These are phyloP conservation scores for Cyclotella cryptica DNA, from an alignment of 108 stramenopile species.

Conservation along the genomic window DNA sequence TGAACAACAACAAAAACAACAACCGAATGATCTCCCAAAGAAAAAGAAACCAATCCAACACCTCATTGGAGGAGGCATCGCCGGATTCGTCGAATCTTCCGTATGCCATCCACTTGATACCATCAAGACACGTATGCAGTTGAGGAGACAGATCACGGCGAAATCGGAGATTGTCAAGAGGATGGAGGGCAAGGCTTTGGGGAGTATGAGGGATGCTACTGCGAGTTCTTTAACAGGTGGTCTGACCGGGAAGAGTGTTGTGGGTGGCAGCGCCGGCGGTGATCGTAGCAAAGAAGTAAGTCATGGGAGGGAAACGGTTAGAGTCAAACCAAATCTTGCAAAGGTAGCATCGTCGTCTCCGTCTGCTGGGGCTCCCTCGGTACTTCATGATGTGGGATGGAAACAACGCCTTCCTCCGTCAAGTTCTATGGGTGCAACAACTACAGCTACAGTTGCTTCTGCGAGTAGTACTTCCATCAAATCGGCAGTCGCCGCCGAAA, in stretches of 20 bases:
- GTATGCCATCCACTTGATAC: conserved; percentile 96
- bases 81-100: conserved; percentile 93
- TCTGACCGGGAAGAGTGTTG: background rate
- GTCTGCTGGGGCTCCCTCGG: background rate
- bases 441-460: conserved; percentile 10
- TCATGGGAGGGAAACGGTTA: conserved; percentile 28
- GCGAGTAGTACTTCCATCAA: conserved; percentile 16
- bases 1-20: background rate
- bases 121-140: conserved; percentile 95
- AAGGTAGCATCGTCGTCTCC: conserved; percentile 1
- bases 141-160: conserved; percentile 64
- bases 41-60: conserved; percentile 87
- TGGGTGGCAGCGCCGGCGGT: too few relatives aligned
- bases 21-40: conserved; percentile 29
- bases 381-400: conserved; percentile 48
- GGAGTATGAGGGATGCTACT: conserved; percentile 35
- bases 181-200: conserved; percentile 45
- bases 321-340: conserved; percentile 22
- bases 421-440: conserved; percentile 2
- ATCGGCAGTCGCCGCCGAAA: conserved; percentile 28
- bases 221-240: background rate
- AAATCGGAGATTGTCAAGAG: conserved; percentile 13
- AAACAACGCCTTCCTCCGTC: conserved; percentile 30
- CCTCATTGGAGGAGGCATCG: conserved; percentile 90
- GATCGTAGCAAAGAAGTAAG: too few relatives aligned